These are phyloP conservation scores for Periconia sp. DNA, from an alignment of 2,329 filamentous ascomycete genomes.

Conservation along the genomic window DNA sequence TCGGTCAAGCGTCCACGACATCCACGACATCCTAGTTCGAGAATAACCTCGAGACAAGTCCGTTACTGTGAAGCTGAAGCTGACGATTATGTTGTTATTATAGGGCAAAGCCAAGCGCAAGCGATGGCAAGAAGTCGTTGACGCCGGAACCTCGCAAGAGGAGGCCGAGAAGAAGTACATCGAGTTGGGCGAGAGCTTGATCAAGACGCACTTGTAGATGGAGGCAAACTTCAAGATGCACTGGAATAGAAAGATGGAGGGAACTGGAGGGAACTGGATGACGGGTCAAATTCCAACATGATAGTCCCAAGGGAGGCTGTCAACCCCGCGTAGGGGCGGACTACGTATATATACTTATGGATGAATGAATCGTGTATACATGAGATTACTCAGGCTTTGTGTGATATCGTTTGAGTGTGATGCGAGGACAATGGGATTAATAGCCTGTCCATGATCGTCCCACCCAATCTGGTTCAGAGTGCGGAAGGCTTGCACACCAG, in stretches of 20 bases:
- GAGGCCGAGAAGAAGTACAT: conserved; percentile 79
- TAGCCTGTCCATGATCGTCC: conserved; percentile 45
- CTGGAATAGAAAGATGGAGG: neutral
- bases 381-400: neutral
- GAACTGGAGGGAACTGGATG: neutral
- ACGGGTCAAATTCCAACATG: neutral
- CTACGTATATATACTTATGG: too few relatives aligned
- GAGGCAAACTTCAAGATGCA: neutral
- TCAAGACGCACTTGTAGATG: conserved; percentile 64
- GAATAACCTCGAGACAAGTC: too few relatives aligned
- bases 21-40: neutral
- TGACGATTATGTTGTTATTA: neutral
- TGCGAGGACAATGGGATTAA: neutral
- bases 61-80: too few relatives aligned
- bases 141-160: conserved; percentile 63
- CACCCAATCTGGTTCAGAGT: conserved; percentile 65
- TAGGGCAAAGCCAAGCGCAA: conserved; percentile 80
- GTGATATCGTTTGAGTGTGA: neutral
- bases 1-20: neutral
- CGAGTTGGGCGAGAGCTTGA: conserved; percentile 69
- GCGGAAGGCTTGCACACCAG: conserved; percentile 70
- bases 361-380: too few relatives aligned
- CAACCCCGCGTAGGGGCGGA: too few relatives aligned
- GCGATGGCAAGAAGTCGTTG: conserved; percentile 72
- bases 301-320: too few relatives aligned